These are phyloP conservation scores for Wickerhamiella occidentalis DNA, from an alignment of 805 yeast genomes.

Conservation along the genomic window DNA sequence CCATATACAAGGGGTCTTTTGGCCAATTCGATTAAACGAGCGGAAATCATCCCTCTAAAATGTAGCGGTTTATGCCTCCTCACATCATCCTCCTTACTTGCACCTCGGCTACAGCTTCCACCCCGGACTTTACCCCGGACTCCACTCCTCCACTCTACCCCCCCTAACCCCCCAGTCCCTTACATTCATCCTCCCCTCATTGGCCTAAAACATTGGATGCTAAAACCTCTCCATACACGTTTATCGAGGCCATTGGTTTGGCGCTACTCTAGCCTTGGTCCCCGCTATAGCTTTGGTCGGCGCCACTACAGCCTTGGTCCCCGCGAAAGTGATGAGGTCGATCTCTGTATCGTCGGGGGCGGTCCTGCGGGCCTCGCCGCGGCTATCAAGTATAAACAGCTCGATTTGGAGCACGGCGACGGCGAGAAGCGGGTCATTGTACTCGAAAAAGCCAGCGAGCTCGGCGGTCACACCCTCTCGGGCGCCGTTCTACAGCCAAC, in stretches of 20 bases:
- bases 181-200: not conserved
- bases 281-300: too few species aligned
- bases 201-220: slow-evolving; percentile 12
- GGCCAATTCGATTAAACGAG: too few species aligned
- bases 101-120: too few species aligned
- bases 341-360: slow-evolving; percentile 92
- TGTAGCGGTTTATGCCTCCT: too few species aligned
- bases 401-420: slow-evolving; percentile 50
- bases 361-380: slow-evolving; percentile 97
- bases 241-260: not conserved
- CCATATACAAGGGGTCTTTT: too few species aligned
- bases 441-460: slow-evolving; percentile 81
- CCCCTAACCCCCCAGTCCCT: not conserved
- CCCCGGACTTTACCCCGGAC: too few species aligned
- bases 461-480: slow-evolving; percentile 84
- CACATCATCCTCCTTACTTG: too few species aligned
- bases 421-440: slow-evolving; percentile 76
- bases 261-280: too few species aligned
- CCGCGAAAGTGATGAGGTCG: slow-evolving; percentile 76
- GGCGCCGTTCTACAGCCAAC: slow-evolving; percentile 93
- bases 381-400: slow-evolving; percentile 77
- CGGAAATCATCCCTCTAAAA: too few species aligned
- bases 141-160: too few species aligned
- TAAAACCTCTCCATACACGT: not conserved
- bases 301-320: too few species aligned